Percentiles rank a stretch among this genome's conserved stretches.
Conservation (phyloP, 352 stramenopile genomes). For the Phytopythium vexans region DNA sequence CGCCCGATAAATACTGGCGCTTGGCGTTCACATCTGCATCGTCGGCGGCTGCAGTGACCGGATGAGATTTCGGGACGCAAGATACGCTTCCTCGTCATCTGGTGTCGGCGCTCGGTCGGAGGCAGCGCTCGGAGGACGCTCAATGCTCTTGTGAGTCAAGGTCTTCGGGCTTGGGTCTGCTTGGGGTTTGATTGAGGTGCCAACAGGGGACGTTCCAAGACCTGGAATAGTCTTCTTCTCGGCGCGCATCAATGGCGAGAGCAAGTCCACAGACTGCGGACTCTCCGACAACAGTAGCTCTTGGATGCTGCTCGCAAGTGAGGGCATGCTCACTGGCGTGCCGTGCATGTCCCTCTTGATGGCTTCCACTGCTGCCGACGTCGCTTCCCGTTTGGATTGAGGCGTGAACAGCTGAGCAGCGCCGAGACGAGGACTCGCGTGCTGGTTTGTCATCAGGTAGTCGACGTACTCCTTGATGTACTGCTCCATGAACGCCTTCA, state of each 20-base stretch:
- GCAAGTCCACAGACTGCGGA: slow-evolving; percentile 56
- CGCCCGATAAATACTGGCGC: slow-evolving; percentile 5
- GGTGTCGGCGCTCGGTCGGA: slow-evolving; percentile 1
- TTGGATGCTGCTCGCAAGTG: slow-evolving; percentile 54
- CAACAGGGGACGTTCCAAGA: slow-evolving; percentile 11
- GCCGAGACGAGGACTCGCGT: slow-evolving; percentile 5
- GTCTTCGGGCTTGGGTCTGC: slow-evolving; percentile 10
- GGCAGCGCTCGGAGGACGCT: neutral
- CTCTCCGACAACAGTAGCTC: slow-evolving; percentile 66
- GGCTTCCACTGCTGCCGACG: slow-evolving; percentile 5
- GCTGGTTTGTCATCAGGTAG: slow-evolving; percentile 33
- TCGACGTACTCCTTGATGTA: slow-evolving; percentile 63
- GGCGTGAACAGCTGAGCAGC: too few relatives aligned
- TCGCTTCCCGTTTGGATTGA: neutral
- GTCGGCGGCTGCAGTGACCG: slow-evolving; percentile 18
- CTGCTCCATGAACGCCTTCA: slow-evolving; percentile 55
- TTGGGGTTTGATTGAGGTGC: slow-evolving; percentile 8
- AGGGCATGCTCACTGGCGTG: slow-evolving; percentile 53
- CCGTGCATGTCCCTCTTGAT: slow-evolving; percentile 38
- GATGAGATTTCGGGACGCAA: slow-evolving; percentile 23
- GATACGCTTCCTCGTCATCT: slow-evolving; percentile 18
- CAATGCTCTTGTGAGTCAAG: slow-evolving; percentile 8
- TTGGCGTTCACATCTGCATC: neutral
- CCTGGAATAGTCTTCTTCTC: slow-evolving; percentile 8
- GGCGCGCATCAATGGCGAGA: slow-evolving; percentile 26